phyloP scores from a whole-genome alignment of 768 basidiomycete genomes.

The Pulveroboletus sp. region DNA sequence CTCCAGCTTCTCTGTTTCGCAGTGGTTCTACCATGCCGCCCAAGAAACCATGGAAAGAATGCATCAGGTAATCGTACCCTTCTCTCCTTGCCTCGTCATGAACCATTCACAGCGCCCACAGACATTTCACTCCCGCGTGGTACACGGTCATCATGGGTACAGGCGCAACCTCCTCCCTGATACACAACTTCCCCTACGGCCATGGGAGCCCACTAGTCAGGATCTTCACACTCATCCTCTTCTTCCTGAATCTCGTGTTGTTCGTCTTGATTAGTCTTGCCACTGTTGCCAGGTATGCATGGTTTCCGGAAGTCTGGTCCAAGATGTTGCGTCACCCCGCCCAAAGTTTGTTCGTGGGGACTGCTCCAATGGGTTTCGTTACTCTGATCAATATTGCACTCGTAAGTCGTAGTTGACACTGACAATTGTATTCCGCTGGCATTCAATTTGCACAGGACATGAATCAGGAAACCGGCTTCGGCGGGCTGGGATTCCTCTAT shows the following conservation, averaged over 20 bases:
- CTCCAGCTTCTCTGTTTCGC: neutral
- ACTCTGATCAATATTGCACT: constrained; percentile 40
- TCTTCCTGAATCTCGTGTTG: constrained; percentile 38
- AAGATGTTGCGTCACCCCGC: constrained; percentile 43
- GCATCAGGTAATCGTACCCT: constrained; percentile 27
- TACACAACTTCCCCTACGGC: constrained; percentile 42
- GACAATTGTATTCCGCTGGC: too few species aligned
- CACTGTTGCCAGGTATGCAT: constrained; percentile 37
- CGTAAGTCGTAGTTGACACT: constrained; percentile 20
- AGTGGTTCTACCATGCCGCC: constrained; percentile 6
- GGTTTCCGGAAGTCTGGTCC: constrained; percentile 41
- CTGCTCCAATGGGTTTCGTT: constrained; percentile 41
- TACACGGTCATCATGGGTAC: constrained; percentile 47
- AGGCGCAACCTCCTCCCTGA: constrained; percentile 36
- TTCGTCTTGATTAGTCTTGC: constrained; percentile 34
- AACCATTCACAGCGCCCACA: constrained; percentile 10
- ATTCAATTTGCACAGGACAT: constrained; percentile 18
- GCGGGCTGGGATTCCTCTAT: constrained; percentile 35
- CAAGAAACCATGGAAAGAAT: constrained; percentile 35
- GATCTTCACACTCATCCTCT: constrained; percentile 33
- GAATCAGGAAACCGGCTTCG: constrained; percentile 35
- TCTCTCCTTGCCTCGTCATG: neutral
- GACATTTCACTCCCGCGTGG: constrained; percentile 46
- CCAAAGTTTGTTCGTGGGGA: constrained; percentile 43
- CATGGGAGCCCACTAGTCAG: constrained; percentile 30